Evolutionary conservation across 1,139 yeast genomes (phyloP).

Genomic region (Meyerozyma smithsonii): DNA sequence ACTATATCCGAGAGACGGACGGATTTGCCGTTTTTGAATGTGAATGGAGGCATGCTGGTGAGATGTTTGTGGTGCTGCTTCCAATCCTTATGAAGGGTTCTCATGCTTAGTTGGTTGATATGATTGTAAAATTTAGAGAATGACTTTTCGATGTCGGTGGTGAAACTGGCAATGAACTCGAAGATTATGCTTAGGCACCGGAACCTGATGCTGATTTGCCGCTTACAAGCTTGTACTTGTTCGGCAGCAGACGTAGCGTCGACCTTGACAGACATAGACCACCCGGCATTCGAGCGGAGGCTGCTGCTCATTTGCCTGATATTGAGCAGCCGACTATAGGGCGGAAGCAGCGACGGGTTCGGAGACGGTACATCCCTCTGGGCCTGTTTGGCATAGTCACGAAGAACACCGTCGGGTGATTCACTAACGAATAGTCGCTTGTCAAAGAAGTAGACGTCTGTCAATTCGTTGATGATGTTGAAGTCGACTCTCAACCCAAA

Average conservation of each 20-base stretch:
- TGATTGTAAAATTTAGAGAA: constrained; percentile 47
- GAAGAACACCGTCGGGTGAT: constrained; percentile 9
- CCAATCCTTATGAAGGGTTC: constrained; percentile 51
- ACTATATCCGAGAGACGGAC: constrained; percentile 23
- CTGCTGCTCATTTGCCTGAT: constrained; percentile 18
- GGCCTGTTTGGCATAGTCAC: constrained; percentile 17
- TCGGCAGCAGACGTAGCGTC: constrained; percentile 19
- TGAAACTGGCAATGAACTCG: constrained; percentile 53
- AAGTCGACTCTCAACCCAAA: constrained; percentile 61
- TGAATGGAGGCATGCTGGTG: constrained; percentile 22
- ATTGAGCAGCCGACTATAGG: constrained; percentile 15
- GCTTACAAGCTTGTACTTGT: constrained; percentile 16
- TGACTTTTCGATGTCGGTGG: constrained; percentile 46
- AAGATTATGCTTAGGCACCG: constrained; percentile 52
- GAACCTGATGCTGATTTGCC: constrained; percentile 38
- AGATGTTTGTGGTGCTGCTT: constrained; percentile 34
- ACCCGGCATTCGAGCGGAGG: constrained; percentile 21
- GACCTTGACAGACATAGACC: constrained; percentile 24
- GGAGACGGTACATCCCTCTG: constrained; percentile 41
- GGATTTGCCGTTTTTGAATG: constrained; percentile 14
- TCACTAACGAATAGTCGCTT: constrained; percentile 40
- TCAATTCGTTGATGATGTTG: constrained; percentile 39
- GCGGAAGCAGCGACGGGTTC: neutral
- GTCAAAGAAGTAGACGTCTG: constrained; percentile 57
- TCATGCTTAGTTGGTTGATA: constrained; percentile 40